Evolutionary conservation across 371 early-diverging fungal genomes (phyloP).

Genomic region (Amoeboaphelidium occidentale): DNA sequence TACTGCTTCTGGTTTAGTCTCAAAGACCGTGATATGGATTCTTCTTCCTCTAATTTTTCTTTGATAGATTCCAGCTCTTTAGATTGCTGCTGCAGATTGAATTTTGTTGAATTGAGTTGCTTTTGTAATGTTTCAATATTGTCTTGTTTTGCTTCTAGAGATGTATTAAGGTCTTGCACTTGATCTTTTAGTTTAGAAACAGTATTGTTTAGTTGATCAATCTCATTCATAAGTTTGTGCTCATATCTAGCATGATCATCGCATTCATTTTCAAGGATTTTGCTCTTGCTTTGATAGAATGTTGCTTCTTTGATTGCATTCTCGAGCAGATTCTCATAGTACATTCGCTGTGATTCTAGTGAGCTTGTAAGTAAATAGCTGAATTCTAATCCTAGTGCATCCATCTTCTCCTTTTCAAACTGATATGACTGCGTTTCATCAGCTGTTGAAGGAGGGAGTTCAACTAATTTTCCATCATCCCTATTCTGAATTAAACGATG

Average conservation of each 20-base stretch:
- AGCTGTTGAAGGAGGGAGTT: slow-evolving; percentile 31
- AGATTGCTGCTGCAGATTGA: too few relatives aligned
- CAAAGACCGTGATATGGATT: slow-evolving; percentile 10
- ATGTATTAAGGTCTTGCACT: too few relatives aligned
- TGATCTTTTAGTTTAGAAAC: slow-evolving; percentile 10
- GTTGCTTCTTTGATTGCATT: too few relatives aligned
- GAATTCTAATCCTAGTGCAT: slow-evolving; percentile 46
- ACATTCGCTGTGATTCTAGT: slow-evolving; percentile 55
- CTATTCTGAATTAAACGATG: slow-evolving; percentile 72
- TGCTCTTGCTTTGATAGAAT: neutral
- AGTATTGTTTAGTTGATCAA: slow-evolving; percentile 5
- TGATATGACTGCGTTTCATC: neutral
- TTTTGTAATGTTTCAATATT: slow-evolving; percentile 6
- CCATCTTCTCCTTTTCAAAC: slow-evolving; percentile 27
- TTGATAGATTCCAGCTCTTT: too few relatives aligned
- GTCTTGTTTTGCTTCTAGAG: too few relatives aligned
- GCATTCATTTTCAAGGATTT: neutral
- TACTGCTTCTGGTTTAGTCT: slow-evolving; percentile 9
- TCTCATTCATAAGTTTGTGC: slow-evolving; percentile 2
- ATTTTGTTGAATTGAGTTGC: too few relatives aligned
- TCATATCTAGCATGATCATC: neutral
- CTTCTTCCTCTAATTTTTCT: slow-evolving; percentile 11
- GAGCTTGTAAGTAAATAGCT: slow-evolving; percentile 44
- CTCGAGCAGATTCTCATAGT: slow-evolving; percentile 56
- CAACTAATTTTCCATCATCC: slow-evolving; percentile 70